Evolutionary conservation across 257 asterid genomes (phyloP).

Genomic region (Osmanthus fragrans): DNA sequence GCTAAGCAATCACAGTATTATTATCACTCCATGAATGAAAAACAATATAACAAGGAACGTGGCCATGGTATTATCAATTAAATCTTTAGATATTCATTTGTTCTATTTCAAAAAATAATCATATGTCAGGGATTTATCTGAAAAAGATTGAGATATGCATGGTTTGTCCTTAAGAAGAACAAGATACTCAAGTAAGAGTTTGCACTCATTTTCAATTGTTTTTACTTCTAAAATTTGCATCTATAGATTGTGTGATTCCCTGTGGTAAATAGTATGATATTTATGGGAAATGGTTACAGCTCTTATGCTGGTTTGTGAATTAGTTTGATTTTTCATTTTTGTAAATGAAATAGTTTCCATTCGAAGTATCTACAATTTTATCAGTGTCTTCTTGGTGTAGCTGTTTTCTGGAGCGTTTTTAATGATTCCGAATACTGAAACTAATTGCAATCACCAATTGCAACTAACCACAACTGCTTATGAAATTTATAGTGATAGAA

Average conservation of each 20-base stretch:
- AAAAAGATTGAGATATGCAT: slow-evolving; percentile 47
- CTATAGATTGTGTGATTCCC: slow-evolving; percentile 52
- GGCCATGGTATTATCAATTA: slow-evolving; percentile 42
- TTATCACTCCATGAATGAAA: slow-evolving; percentile 46
- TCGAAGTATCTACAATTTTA: neutral
- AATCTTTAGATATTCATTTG: slow-evolving; percentile 38
- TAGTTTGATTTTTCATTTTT: slow-evolving; percentile 1
- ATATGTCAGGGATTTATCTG: slow-evolving; percentile 39
- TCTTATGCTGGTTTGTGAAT: slow-evolving; percentile 43
- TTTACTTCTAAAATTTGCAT: neutral
- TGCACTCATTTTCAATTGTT: neutral
- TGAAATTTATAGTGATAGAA: neutral
- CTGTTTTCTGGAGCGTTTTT: neutral
- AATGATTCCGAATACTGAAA: neutral
- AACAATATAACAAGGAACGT: slow-evolving; percentile 48
- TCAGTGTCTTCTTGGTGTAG: neutral
- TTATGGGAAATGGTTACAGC: slow-evolving; percentile 56
- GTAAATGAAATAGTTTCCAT: neutral
- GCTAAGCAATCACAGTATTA: too few species aligned
- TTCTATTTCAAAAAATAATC: neutral
- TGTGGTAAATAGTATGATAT: slow-evolving; percentile 43
- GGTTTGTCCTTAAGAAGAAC: slow-evolving; percentile 59
- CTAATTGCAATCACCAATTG: neutral
- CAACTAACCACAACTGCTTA: neutral
- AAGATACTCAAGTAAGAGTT: slow-evolving; percentile 50